Evolutionary conservation across 1,284 basidiomycete genomes (phyloP).

Genomic region (Rhodotorula sp.): DNA sequence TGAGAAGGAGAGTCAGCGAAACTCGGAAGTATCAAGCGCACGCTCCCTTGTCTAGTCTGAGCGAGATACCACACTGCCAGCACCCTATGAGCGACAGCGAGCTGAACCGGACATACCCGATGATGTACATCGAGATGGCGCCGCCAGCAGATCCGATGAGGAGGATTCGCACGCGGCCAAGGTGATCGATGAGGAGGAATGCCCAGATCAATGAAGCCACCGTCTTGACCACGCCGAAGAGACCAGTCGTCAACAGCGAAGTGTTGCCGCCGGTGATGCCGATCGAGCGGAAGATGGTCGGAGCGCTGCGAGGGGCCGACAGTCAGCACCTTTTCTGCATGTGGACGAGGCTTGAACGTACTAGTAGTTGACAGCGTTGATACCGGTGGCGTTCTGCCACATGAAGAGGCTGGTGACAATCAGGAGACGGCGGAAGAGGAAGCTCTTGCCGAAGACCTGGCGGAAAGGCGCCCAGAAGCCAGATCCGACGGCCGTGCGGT

Average conservation of each 20-base stretch:
- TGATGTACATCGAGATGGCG: slow-evolving; percentile 51
- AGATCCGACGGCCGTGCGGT: slow-evolving; percentile 32
- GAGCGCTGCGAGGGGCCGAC: slow-evolving; percentile 59
- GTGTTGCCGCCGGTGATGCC: slow-evolving; percentile 57
- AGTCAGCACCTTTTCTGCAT: background rate
- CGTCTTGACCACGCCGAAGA: slow-evolving; percentile 55
- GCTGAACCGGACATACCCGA: background rate
- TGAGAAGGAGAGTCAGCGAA: too few relatives aligned
- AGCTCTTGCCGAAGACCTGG: slow-evolving; percentile 30
- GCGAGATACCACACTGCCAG: background rate
- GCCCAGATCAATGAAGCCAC: slow-evolving; percentile 34
- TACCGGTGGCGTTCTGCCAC: slow-evolving; percentile 44
- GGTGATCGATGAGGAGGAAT: slow-evolving; percentile 26
- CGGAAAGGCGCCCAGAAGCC: slow-evolving; percentile 36
- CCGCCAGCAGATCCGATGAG: slow-evolving; percentile 55
- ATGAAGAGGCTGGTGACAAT: slow-evolving; percentile 51
- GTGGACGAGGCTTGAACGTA: background rate
- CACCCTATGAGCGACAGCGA: background rate
- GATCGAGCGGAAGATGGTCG: slow-evolving; percentile 58
- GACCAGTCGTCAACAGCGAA: slow-evolving; percentile 55
- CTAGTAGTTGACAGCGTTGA: slow-evolving; percentile 64
- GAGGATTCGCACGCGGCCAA: slow-evolving; percentile 55
- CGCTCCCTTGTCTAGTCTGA: too few relatives aligned
- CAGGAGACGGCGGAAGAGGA: slow-evolving; percentile 26
- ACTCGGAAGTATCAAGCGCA: too few relatives aligned